Percentiles rank a stretch among this genome's conserved stretches.
These are phyloP conservation scores for Gomphus bonarii DNA, from an alignment of 1,284 basidiomycete species.

Conservation along the genomic window DNA sequence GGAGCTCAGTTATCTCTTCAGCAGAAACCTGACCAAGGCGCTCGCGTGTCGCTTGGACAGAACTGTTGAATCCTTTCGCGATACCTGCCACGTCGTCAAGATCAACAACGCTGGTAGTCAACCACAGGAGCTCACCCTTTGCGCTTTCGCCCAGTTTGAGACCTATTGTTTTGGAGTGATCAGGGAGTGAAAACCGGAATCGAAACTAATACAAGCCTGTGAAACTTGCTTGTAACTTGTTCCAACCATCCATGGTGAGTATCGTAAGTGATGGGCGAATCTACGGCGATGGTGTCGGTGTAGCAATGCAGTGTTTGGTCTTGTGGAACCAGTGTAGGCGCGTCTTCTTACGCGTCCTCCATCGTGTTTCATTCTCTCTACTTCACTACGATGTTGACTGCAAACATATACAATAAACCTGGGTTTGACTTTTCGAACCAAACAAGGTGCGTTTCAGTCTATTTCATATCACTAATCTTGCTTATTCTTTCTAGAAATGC, in stretches of 20 bases:
- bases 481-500: constrained; percentile 49
- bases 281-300: constrained; percentile 1
- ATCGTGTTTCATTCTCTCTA: constrained; percentile 8
- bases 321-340: constrained; percentile 17
- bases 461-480: neutral
- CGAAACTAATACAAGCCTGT: constrained; percentile 51
- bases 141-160: constrained; percentile 11
- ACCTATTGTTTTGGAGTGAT: neutral
- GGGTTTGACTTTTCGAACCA: constrained; percentile 73
- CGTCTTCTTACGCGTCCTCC: constrained; percentile 6
- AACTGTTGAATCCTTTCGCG: constrained; percentile 76
- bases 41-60: constrained; percentile 86
- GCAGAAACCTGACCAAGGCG: constrained; percentile 80
- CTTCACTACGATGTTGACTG: constrained; percentile 22
- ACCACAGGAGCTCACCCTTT: constrained; percentile 4
- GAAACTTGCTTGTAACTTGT: constrained; percentile 50
- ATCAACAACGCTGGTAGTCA: neutral
- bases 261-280: constrained; percentile 9
- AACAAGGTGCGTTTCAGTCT: constrained; percentile 26
- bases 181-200: constrained; percentile 43
- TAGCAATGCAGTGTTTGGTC: constrained; percentile 5
- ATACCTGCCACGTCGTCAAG: constrained; percentile 2
- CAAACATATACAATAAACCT: constrained; percentile 30
- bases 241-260: constrained; percentile 66
- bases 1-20: constrained; percentile 92